Evolutionary conservation across 176 grass and related monocot genomes (phyloP).

Genomic region (Leersia perrieri): DNA sequence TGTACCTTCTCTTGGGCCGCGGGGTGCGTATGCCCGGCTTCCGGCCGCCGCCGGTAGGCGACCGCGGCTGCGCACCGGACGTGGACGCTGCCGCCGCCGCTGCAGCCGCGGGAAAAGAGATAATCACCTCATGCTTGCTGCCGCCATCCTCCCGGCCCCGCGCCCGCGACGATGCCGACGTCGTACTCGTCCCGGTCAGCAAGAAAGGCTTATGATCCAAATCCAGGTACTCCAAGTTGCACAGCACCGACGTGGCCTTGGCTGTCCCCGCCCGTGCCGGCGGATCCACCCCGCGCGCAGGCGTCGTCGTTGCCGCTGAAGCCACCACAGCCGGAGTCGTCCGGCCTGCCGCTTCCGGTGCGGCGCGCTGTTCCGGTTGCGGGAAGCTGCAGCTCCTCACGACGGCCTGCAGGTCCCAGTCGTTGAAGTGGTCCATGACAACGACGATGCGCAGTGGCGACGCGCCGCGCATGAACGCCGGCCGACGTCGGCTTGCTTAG

Average conservation of each 20-base stretch:
- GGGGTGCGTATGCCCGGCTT: constrained; percentile 37
- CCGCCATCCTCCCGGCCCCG: constrained; percentile 18
- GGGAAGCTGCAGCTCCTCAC: constrained; percentile 73
- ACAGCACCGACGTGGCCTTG: constrained; percentile 28
- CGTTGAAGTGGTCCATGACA: constrained; percentile 66
- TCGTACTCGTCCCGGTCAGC: not conserved
- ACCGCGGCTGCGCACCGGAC: constrained; percentile 12
- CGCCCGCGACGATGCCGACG: not conserved
- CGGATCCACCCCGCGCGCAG: not conserved
- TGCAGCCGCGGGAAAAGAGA: constrained; percentile 44
- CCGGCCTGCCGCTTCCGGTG: too few relatives aligned
- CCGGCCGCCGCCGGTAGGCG: constrained; percentile 32
- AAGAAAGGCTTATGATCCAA: constrained; percentile 36
- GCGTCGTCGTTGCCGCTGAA: not conserved
- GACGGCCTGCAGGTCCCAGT: constrained; percentile 93
- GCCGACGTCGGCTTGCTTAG: not conserved
- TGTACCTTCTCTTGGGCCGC: constrained; percentile 48
- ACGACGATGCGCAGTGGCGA: not conserved
- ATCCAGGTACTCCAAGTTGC: constrained; percentile 40
- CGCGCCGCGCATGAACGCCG: constrained; percentile 22
- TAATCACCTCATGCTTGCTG: constrained; percentile 38
- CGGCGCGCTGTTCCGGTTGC: not conserved
- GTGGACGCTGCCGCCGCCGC: constrained; percentile 25
- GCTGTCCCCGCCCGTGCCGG: not conserved
- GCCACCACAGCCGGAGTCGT: too few relatives aligned